Conservation (phyloP, 139 green algal species). For the Auxenochlorella pyrenoidosa region DNA sequence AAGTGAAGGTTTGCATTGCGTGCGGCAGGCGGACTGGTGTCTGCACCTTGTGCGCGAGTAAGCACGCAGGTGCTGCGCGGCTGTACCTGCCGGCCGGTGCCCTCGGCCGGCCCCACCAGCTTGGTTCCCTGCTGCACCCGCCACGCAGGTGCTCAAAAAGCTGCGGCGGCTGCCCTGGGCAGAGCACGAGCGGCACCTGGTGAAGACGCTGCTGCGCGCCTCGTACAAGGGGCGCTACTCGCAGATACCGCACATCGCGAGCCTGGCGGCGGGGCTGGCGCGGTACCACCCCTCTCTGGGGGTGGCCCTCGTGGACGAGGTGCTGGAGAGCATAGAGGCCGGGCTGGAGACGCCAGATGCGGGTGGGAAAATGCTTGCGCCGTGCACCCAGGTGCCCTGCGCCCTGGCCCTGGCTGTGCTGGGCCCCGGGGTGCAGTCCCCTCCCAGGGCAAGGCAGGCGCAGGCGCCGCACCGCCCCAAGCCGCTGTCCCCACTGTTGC, state of each 20-base stretch:
- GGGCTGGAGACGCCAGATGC: constrained; percentile 73
- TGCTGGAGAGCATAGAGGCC: constrained; percentile 88
- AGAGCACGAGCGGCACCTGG: constrained; percentile 78
- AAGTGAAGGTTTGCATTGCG: too few species aligned
- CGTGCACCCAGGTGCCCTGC: too few species aligned
- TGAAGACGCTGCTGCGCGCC: constrained; percentile 87
- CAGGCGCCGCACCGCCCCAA: not conserved
- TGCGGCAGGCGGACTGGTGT: too few species aligned
- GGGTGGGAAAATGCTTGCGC: too few species aligned
- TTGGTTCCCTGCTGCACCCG: not conserved
- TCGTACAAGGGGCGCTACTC: constrained; percentile 58
- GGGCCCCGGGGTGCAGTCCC: too few species aligned
- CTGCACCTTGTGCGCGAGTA: too few species aligned
- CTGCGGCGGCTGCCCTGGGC: constrained; percentile 90
- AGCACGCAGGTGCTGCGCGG: not conserved
- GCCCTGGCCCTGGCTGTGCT: too few species aligned
- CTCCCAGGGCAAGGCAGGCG: too few species aligned
- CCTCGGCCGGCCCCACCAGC: not conserved
- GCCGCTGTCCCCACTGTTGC: not conserved
- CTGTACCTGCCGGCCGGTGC: not conserved
- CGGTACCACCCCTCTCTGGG: constrained; percentile 85
- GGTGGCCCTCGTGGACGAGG: constrained; percentile 80
- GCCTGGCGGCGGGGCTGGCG: constrained; percentile 79
- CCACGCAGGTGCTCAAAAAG: constrained; percentile 79
- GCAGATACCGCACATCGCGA: constrained; percentile 80